Evolutionary conservation across 2,329 filamentous ascomycete genomes (phyloP).

Genomic region (Aulographum hederae): DNA sequence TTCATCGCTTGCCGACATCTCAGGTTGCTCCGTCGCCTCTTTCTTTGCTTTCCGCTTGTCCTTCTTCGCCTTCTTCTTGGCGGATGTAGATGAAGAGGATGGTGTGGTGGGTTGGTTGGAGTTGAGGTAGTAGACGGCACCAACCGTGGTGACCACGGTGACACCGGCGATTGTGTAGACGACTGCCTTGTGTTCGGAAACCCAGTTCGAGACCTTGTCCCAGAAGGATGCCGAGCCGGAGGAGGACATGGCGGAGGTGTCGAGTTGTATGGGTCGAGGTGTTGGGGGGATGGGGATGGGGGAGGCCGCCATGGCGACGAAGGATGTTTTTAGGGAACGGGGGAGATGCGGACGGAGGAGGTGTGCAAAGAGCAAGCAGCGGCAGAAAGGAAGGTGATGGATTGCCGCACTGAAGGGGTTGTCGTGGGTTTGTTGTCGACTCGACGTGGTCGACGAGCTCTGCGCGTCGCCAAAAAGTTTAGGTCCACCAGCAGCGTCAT

Average conservation of each 20-base stretch:
- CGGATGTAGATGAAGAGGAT: conserved; percentile 13
- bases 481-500: too few species aligned
- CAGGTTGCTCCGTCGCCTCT: conserved; percentile 20
- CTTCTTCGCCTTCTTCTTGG: conserved; percentile 63
- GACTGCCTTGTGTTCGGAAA: conserved; percentile 83
- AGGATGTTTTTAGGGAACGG: too few species aligned
- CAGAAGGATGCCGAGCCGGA: conserved; percentile 51
- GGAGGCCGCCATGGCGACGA: conserved; percentile 18
- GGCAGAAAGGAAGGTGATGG: too few species aligned
- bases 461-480: too few species aligned
- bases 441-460: too few species aligned
- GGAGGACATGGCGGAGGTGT: conserved; percentile 16
- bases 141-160: conserved; percentile 76
- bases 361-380: too few species aligned
- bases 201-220: conserved; percentile 84
- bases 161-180: conserved; percentile 95
- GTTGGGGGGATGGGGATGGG: conserved; percentile 15
- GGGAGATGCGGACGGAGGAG: too few species aligned
- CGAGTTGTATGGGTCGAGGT: conserved; percentile 19
- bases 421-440: too few species aligned
- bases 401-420: too few species aligned
- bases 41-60: conserved; percentile 79
- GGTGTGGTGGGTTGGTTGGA: conserved; percentile 13
- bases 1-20: not conserved
- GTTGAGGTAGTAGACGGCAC: conserved; percentile 86